Conservation (phyloP, 139 green algal genomes). For the Chlamydomonas eustigma region DNA sequence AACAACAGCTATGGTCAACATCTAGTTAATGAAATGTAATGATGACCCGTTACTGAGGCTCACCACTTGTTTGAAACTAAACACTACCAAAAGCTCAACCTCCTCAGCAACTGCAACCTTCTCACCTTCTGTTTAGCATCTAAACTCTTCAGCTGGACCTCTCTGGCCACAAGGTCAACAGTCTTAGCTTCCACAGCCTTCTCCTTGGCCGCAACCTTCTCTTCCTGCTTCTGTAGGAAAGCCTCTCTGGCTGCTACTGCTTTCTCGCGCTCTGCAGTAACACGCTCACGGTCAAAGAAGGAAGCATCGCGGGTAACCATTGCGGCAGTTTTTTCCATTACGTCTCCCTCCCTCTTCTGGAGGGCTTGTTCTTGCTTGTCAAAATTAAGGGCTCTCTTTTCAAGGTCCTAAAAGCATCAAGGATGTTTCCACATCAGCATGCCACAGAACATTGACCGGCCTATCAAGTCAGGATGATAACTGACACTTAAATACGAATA, state of each 20-base stretch:
- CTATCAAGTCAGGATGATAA: too few species aligned
- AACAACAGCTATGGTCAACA: not conserved
- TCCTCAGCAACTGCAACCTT: not conserved
- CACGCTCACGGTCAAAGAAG: not conserved
- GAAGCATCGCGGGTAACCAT: not conserved
- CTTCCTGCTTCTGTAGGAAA: not conserved
- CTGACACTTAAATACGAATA: too few species aligned
- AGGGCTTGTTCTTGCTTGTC: not conserved
- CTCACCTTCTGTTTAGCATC: not conserved
- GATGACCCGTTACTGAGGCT: too few species aligned
- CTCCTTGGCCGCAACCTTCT: not conserved
- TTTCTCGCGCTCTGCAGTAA: not conserved
- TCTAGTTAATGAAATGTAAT: too few species aligned
- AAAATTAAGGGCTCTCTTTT: not conserved
- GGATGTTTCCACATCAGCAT: too few species aligned
- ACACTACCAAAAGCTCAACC: not conserved
- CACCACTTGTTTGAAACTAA: too few species aligned
- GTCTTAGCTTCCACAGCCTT: not conserved
- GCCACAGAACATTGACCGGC: too few species aligned
- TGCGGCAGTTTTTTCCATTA: not conserved
- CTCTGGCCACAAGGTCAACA: not conserved
- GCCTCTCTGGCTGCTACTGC: not conserved
- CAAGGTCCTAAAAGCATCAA: constrained; percentile 1
- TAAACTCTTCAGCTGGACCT: not conserved
- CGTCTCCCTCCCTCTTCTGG: not conserved